Evolutionary conservation across 495 filamentous ascomycete species (phyloP).

Genomic region (Rusavskia elegans): DNA sequence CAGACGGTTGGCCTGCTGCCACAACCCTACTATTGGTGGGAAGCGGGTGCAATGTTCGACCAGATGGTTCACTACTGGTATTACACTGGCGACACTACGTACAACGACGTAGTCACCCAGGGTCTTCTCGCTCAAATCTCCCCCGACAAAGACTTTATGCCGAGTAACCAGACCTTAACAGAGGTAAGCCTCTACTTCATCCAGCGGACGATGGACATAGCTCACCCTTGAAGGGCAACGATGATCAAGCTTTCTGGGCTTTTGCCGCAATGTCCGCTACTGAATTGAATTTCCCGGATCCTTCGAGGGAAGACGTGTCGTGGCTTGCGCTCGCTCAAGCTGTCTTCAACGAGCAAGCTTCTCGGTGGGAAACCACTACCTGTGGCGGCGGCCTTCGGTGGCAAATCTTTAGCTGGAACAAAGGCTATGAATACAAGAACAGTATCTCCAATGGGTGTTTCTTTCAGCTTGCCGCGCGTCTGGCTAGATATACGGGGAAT

Average conservation of each 20-base stretch:
- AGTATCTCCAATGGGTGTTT: conserved; percentile 52
- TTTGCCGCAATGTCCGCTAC: conserved; percentile 53
- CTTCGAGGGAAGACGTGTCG: conserved; percentile 30
- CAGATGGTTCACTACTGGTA: conserved; percentile 56
- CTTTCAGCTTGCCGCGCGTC: conserved; percentile 53
- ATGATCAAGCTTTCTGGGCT: conserved; percentile 56
- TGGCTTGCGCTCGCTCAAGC: conserved; percentile 60
- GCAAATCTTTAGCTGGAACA: conserved; percentile 28
- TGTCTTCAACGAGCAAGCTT: conserved; percentile 49
- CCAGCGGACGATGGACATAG: neutral
- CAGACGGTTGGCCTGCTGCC: conserved; percentile 41
- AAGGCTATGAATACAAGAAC: conserved; percentile 42
- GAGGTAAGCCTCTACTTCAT: conserved; percentile 16
- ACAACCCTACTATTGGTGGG: conserved; percentile 55
- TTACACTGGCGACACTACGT: conserved; percentile 44
- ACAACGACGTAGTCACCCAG: conserved; percentile 37
- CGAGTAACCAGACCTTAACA: conserved; percentile 41
- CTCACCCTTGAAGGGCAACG: conserved; percentile 33
- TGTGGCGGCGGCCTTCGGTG: conserved; percentile 34
- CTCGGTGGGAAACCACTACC: conserved; percentile 32
- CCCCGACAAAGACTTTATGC: conserved; percentile 41
- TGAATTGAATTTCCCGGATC: conserved; percentile 46
- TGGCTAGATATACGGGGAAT: conserved; percentile 58
- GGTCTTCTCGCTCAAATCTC: conserved; percentile 47
- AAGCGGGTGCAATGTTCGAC: conserved; percentile 57